A percentile compares a stretch with the other conserved stretches of the same genome.
phyloP scores from a whole-genome alignment of 2,329 filamentous ascomycete species.

The Ramularia collo-cygni region DNA sequence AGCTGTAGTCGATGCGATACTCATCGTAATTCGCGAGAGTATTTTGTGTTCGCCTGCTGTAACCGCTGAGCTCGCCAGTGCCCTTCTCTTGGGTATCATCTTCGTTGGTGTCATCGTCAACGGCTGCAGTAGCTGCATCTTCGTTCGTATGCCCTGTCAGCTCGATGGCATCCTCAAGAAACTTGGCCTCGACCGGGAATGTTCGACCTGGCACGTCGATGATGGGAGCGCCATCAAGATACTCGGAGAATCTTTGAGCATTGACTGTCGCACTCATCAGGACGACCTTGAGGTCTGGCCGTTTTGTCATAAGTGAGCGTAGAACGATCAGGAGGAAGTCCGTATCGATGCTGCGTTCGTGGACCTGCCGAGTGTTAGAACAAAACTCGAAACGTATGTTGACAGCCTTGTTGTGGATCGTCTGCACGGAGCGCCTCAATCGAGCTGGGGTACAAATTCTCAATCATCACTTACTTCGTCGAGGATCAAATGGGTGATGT shows the following conservation, averaged over 20 bases:
- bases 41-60: conserved; percentile 68
- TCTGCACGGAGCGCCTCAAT: too few species aligned
- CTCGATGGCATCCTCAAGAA: conserved; percentile 88
- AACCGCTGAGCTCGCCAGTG: conserved; percentile 58
- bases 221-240: conserved; percentile 77
- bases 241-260: conserved; percentile 81
- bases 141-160: conserved; percentile 66
- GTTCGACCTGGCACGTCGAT: conserved; percentile 88
- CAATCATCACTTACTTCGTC: conserved; percentile 61
- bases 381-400: too few species aligned
- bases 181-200: conserved; percentile 82
- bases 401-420: too few species aligned
- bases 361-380: conserved; percentile 46
- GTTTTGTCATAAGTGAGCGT: conserved; percentile 67
- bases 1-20: conserved; percentile 81
- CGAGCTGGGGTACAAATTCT: too few species aligned
- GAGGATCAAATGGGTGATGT: conserved; percentile 90
- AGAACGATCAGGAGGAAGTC: conserved; percentile 93
- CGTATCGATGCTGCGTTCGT: conserved; percentile 92
- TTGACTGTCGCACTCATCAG: conserved; percentile 98
- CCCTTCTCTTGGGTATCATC: conserved; percentile 35
- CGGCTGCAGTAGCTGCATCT: conserved; percentile 49
- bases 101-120: conserved; percentile 37
- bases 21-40: conserved; percentile 76
- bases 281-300: conserved; percentile 82